Evolutionary conservation across 1,284 basidiomycete genomes (phyloP), one percentile per base, ranked within the genome.

Genomic region (Rhodotorula sp.): DNA sequence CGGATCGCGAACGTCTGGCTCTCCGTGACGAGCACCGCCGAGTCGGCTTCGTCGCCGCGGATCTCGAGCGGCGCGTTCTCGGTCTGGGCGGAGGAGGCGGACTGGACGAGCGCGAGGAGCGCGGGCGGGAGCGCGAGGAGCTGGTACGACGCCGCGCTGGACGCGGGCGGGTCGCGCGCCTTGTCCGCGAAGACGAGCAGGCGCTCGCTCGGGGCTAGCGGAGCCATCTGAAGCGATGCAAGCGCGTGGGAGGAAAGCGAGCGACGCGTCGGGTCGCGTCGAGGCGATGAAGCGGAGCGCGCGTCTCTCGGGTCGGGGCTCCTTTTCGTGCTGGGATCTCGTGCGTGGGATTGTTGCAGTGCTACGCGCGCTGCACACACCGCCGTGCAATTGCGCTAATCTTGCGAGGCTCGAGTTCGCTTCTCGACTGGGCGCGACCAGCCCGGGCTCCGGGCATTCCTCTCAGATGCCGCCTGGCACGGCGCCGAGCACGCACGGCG

Each of bases 1-100:
- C 93, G 88, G 36, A 97, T 83, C 0, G 86, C 81, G 80, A 90
- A 97, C 0, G 94, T 97, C 79, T 87, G 88, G 71, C 88, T 84
- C 0, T 84, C 76, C 0, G 92, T 94, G 80, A 94, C 96, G 8
- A 95, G 83, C 0, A 96, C 92, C 0, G 94, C 94, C 77, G 95
- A 91, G 78, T 96, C 93, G 29, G 86, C 86, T 2, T 87, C 81
- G 55, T 88, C 84, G 1, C 94, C 94, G 80, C 93, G 94, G 82
- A 97, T 90, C 51, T 76, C 76, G 57, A 79, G 65, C 13, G 63
- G 60, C 13, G 46, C 0, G 27, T 29, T 19, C 15, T 19, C 44
- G 7, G 44, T 29, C 27, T 46, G 19, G 44, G 32, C 15, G 1
- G 64, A 41, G n/a, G 44, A 17, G 29, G 61, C 9, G 9, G 55